Base-by-base conservation (phyloP, 202 grass and related monocot genomes). In the Musa balbisiana region DNA sequence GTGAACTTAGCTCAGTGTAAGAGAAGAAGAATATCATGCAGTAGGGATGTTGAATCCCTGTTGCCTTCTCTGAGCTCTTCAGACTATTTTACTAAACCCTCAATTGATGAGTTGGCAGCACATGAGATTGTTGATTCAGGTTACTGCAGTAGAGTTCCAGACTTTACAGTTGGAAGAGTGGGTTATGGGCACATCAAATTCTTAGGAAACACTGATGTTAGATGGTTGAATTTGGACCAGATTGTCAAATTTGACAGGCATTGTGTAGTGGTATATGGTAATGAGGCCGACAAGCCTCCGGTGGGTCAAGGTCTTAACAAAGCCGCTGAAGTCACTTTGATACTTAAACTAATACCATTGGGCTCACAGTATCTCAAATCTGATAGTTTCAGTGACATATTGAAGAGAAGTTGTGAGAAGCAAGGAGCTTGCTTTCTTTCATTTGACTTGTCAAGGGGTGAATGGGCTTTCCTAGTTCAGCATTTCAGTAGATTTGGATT, bases 401-500 rank as follows among this genome's bases (percentile, higher is more conserved):
- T 98, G 26, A 84, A 49, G 82, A 55, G 59, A 76, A 52, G 62
- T 23, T 11, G 78, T 11, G 67, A 52, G 27, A 86, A 84, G 81
- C 94, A 98, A 83, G 94, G 94, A 76, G 85, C 94, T 75, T 75
- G 43, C 59, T 98, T 98, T 86, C 19, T 93, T 62, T 93, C 94
- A 11, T 98, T 91, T 73, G 71, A 88, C 50, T 63, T 82, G 60
- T 81, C 49, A 68, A 98, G 43, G 84, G 79, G 83, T 19, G 51
- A 85, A n/a, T 98, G 91, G 91, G 88, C 80, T 60, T 98, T 98
- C 53, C 75, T 78, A 83, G 94, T 93, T 23, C 80, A 89, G 43
- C 94, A 98, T 87, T 93, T 98, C 70, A 98, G 94, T 86, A 86
- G 94, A 81, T 98, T 98, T 86, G 94, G 94, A 14, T 80, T 98